These are phyloP conservation scores for Gautieria morchelliformis DNA, from an alignment of 768 basidiomycete genomes.

Conservation along the genomic window DNA sequence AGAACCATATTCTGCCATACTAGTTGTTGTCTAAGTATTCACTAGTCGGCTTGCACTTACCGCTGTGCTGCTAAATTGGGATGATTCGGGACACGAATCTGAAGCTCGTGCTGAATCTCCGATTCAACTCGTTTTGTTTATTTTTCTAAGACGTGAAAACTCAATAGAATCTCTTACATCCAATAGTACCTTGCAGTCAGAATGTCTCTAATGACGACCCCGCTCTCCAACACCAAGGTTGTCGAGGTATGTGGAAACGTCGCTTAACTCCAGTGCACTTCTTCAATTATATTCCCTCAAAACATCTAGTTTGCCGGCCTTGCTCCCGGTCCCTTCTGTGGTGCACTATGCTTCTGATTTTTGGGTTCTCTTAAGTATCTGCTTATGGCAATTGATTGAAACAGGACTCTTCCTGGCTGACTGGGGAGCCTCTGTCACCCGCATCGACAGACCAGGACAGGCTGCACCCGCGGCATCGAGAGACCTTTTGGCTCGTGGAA, in stretches of 20 bases:
- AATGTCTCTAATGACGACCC: not conserved
- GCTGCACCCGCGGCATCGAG: constrained; percentile 17
- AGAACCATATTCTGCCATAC: too few species aligned
- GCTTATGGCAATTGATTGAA: not conserved
- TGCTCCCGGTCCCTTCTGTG: constrained; percentile 74
- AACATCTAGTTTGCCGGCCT: constrained; percentile 62
- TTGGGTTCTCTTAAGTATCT: not conserved
- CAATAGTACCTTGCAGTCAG: too few species aligned
- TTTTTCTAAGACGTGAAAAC: too few species aligned
- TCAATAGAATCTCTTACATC: too few species aligned
- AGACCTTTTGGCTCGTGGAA: constrained; percentile 59
- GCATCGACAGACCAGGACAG: constrained; percentile 54
- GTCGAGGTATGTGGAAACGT: constrained; percentile 11
- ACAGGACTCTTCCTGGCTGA: constrained; percentile 59
- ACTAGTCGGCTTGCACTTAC: too few species aligned
- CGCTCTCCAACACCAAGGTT: constrained; percentile 12
- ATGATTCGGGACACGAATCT: too few species aligned
- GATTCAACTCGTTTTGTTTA: too few species aligned
- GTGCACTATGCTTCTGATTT: constrained; percentile 7
- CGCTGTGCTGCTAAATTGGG: too few species aligned
- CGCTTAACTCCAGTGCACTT: not conserved
- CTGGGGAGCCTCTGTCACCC: constrained; percentile 67
- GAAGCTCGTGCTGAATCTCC: too few species aligned
- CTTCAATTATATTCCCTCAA: not conserved
- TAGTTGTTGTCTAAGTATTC: too few species aligned